A percentile compares a stretch with the other conserved stretches of the same genome.
Evolutionary conservation across 257 asterid species (phyloP).

Genomic region (Parsonsia alboflavescens): DNA sequence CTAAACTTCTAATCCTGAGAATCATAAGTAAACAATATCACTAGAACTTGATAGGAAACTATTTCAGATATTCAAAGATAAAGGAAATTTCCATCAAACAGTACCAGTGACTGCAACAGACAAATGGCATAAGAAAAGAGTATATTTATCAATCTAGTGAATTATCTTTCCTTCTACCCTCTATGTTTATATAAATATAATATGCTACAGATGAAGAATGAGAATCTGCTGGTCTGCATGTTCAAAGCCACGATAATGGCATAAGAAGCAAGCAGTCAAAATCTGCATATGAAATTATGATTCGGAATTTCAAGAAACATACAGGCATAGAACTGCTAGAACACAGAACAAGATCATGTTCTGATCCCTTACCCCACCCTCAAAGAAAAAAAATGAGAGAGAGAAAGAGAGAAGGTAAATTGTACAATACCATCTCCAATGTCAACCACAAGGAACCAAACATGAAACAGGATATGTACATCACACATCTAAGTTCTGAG

Average conservation of each 20-base stretch:
- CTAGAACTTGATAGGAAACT: not conserved
- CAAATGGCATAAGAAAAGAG: not conserved
- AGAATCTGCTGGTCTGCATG: not conserved
- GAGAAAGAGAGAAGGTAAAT: too few species aligned
- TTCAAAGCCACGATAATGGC: not conserved
- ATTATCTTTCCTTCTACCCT: not conserved
- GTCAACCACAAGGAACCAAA: not conserved
- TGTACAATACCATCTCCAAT: not conserved
- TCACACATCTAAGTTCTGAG: conserved; percentile 20
- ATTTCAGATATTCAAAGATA: not conserved
- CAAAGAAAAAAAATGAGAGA: not conserved
- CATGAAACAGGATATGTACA: conserved; percentile 7
- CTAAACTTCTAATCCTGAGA: not conserved
- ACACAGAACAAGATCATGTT: not conserved
- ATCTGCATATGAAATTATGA: not conserved
- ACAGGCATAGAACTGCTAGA: not conserved
- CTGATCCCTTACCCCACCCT: not conserved
- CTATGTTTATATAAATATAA: not conserved
- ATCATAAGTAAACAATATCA: not conserved
- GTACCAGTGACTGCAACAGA: not conserved
- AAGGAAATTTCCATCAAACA: not conserved
- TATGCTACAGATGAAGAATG: not conserved
- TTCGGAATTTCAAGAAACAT: not conserved
- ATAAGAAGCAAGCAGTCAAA: not conserved
- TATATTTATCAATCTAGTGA: not conserved